Conservation (phyloP, 176 grass and related monocot genomes). For the Carex scoparia region DNA sequence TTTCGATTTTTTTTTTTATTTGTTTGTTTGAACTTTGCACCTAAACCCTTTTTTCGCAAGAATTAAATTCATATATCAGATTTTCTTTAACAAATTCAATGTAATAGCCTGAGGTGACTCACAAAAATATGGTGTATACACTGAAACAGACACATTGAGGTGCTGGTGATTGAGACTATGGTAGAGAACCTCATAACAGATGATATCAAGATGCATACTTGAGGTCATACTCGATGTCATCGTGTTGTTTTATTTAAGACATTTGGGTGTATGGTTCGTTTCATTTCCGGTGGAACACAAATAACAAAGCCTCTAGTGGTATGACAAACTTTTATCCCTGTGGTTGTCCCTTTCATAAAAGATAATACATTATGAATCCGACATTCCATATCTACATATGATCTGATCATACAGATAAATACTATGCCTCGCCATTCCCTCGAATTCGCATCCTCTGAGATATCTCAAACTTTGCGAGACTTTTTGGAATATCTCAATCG, state of each 20-base stretch:
- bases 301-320: background rate
- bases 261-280: background rate
- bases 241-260: background rate
- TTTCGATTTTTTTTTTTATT: background rate
- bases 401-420: too few relatives aligned
- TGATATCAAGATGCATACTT: background rate
- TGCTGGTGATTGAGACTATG: background rate
- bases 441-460: too few relatives aligned
- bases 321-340: too few relatives aligned
- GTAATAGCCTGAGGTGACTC: constrained; percentile 5
- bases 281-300: background rate
- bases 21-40: background rate
- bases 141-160: background rate
- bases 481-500: too few relatives aligned
- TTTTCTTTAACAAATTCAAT: background rate
- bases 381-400: too few relatives aligned
- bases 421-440: too few relatives aligned
- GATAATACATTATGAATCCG: too few relatives aligned
- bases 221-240: constrained; percentile 6
- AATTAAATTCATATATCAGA: background rate
- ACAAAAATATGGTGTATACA: background rate
- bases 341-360: too few relatives aligned
- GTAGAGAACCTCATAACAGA: background rate
- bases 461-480: too few relatives aligned
- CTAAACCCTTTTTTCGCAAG: background rate